Evolutionary conservation across 176 grass and related monocot species (phyloP).

Genomic region (Aegilops longissima): DNA sequence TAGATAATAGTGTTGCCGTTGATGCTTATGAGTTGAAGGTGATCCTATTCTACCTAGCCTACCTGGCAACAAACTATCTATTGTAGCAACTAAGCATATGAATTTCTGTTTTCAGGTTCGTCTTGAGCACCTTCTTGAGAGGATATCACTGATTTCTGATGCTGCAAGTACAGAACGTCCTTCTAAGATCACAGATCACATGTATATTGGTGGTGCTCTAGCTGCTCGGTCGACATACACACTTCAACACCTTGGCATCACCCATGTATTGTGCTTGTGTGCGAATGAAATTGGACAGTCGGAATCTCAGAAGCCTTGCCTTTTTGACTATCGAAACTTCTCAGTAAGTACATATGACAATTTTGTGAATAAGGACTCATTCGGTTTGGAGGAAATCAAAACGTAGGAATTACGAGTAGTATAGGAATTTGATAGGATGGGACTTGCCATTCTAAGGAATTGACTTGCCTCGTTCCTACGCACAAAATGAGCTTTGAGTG

Average conservation of each 20-base stretch:
- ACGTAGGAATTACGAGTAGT: no score
- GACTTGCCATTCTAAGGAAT: no score
- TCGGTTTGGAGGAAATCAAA: no score
- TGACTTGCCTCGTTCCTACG: no score
- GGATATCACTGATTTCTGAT: conserved; percentile 90
- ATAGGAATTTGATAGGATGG: no score
- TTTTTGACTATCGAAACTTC: conserved; percentile 88
- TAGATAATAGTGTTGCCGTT: conserved; percentile 64
- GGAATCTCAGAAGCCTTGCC: conserved; percentile 45
- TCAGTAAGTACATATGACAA: conserved; percentile 53
- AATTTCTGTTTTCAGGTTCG: conserved; percentile 60
- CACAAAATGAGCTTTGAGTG: no score
- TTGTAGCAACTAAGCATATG: conserved; percentile 1
- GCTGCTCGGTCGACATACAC: conserved; percentile 84
- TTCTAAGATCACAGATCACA: conserved; percentile 52
- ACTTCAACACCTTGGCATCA: conserved; percentile 78
- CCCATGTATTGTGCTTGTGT: conserved; percentile 90
- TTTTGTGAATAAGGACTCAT: background rate
- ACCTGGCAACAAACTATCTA: background rate
- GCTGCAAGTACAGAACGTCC: conserved; percentile 88
- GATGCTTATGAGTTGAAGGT: conserved; percentile 99
- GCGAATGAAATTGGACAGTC: conserved; percentile 93
- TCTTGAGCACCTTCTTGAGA: conserved; percentile 97
- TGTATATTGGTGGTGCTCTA: conserved; percentile 90
- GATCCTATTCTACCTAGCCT: background rate